Evolutionary conservation across 768 basidiomycete species (phyloP), one percentile per base, ranked within the genome.

Genomic region (Strobilomyces dryophilus): DNA sequence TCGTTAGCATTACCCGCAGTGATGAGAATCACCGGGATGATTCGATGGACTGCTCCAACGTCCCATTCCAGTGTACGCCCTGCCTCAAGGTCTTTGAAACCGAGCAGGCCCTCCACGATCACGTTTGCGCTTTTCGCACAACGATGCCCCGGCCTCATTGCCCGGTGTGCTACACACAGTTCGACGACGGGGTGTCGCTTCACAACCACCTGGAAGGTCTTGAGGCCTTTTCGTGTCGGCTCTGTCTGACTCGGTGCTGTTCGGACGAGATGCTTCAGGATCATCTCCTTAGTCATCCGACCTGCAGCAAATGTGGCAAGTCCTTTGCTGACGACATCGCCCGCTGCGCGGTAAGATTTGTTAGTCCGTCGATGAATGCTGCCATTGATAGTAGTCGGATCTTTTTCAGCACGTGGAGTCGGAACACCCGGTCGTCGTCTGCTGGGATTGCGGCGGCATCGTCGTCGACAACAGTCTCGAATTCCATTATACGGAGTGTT

Each of bases 371-470:
- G 35, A 11, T 14, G 18, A 15, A 8, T 2, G n/a, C 15, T 29
- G 37, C n/a, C 36, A 18, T 35, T 37, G 5, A 21, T 45, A 54
- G 7, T 54, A 39, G 17, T 46, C 1, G 24, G 36, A 41, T 26
- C n/a, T 51, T 0, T 46, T 44, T 42, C 32, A 67, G 66, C 66
- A 67, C 4, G 45, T 62, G 27, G 62, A 59, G 9, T 51, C 49
- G 1, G 60, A 57, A 26, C 66, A 67, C 36, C 60, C 60, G 1
- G 55, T 52, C 12, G 57, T 68, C 15, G 64, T 66, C 35, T 68
- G 66, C 52, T 67, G 66, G 66, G 66, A 68, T 24, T 67, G 66
- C 31, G 62, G 57, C 34, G 66, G 66, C 5, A 41, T 55, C 1
- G 59, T 67, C 5, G 46, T 68, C 12, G 67, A 64, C 9, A 45